These are phyloP conservation scores for Paecilomyces niveus DNA, from an alignment of 2,329 filamentous ascomycete species.

Conservation along the genomic window DNA sequence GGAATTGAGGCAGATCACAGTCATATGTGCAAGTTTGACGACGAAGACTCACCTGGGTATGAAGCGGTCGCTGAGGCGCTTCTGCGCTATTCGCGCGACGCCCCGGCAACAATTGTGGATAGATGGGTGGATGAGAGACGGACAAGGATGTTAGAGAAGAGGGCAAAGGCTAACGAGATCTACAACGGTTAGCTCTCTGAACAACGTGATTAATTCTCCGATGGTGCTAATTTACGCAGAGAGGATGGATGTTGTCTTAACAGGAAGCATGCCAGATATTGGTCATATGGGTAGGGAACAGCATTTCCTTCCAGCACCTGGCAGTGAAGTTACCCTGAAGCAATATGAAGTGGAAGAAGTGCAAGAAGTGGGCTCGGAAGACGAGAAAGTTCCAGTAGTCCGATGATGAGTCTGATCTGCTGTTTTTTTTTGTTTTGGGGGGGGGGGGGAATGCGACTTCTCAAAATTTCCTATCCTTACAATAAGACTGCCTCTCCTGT, in stretches of 20 bases:
- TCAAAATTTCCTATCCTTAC: background rate
- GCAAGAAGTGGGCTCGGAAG: constrained; percentile 22
- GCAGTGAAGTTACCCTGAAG: constrained; percentile 21
- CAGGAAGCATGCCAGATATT: constrained; percentile 17
- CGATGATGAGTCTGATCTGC: constrained; percentile 7
- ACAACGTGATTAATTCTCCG: constrained; percentile 1
- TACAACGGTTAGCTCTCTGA: constrained; percentile 22
- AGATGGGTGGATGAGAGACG: constrained; percentile 56
- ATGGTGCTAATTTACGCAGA: constrained; percentile 5
- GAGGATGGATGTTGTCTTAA: constrained; percentile 12
- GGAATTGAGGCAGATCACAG: constrained; percentile 69
- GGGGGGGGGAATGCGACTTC: background rate
- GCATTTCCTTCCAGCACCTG: constrained; percentile 23
- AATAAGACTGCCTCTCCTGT: constrained; percentile 2
- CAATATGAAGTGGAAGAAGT: constrained; percentile 36
- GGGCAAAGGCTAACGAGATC: constrained; percentile 31
- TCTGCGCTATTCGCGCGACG: constrained; percentile 42
- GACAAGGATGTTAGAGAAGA: constrained; percentile 26
- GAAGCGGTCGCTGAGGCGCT: constrained; percentile 44
- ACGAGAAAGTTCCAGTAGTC: constrained; percentile 3
- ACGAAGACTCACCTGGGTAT: constrained; percentile 59
- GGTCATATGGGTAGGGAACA: constrained; percentile 24
- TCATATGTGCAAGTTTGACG: constrained; percentile 65
- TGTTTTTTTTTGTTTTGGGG: constrained; percentile 2
- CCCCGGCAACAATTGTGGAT: constrained; percentile 46